These are phyloP conservation scores for Malassezia caprae DNA, from an alignment of 1,284 basidiomycete genomes.

Conservation along the genomic window DNA sequence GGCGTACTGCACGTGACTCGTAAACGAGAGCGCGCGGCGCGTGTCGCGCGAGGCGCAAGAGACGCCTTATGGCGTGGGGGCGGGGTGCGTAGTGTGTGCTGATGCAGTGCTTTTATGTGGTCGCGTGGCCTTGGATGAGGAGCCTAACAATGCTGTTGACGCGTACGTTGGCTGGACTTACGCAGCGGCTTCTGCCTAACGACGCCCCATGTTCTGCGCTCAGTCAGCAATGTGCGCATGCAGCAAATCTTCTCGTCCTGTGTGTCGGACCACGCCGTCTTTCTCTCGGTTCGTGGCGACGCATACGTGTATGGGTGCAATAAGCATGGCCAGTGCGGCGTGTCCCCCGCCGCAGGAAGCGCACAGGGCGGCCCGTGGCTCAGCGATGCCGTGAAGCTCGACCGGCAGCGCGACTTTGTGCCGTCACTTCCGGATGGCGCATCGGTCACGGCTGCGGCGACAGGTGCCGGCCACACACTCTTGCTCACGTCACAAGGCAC, in stretches of 20 bases:
- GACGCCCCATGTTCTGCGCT: constrained; percentile 75
- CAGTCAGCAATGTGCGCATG: constrained; percentile 61
- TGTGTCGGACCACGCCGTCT: constrained; percentile 27
- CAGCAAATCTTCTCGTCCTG: constrained; percentile 29
- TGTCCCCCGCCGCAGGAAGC: constrained; percentile 49
- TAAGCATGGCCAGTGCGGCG: constrained; percentile 49
- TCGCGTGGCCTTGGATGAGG: constrained; percentile 5
- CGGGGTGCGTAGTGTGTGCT: constrained; percentile 10
- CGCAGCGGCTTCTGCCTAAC: constrained; percentile 61
- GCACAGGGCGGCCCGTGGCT: constrained; percentile 54
- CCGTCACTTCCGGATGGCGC: constrained; percentile 54
- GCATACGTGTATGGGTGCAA: constrained; percentile 82
- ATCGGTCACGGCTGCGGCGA: constrained; percentile 69
- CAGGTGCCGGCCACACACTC: constrained; percentile 69
- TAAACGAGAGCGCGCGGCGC: background rate
- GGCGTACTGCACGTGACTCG: background rate
- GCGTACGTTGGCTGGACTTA: background rate
- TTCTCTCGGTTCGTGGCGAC: constrained; percentile 55
- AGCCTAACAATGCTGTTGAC: background rate
- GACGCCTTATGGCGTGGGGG: constrained; percentile 4
- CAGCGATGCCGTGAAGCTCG: constrained; percentile 54
- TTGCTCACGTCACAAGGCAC: constrained; percentile 70
- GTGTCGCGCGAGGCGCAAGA: constrained; percentile 2
- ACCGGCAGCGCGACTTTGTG: constrained; percentile 30
- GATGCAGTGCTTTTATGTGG: constrained; percentile 13